Percentiles rank a stretch among this genome's conserved stretches.
phyloP scores from a whole-genome alignment of 2,329 filamentous ascomycete genomes.

The Sphaerostilbella broomeana region DNA sequence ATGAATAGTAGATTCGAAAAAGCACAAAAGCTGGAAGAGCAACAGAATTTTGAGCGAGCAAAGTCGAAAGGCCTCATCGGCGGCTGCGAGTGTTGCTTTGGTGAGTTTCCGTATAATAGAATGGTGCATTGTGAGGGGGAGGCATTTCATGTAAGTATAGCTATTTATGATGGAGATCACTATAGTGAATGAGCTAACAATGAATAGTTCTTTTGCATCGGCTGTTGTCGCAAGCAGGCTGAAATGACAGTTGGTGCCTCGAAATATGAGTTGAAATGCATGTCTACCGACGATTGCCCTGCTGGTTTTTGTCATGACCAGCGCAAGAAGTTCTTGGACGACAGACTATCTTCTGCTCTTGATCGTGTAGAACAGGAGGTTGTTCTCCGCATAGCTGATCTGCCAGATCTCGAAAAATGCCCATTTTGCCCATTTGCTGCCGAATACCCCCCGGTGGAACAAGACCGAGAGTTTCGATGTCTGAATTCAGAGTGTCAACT shows the following conservation, averaged over 20 bases:
- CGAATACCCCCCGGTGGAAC: constrained; percentile 59
- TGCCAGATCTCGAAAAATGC: constrained; percentile 68
- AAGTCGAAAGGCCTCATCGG: constrained; percentile 44
- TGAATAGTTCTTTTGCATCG: constrained; percentile 56
- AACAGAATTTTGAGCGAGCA: constrained; percentile 35
- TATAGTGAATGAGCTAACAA: constrained; percentile 13
- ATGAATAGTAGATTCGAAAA: constrained; percentile 26
- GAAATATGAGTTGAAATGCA: constrained; percentile 63
- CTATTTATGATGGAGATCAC: no score
- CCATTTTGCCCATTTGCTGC: constrained; percentile 79
- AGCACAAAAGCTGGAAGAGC: constrained; percentile 26
- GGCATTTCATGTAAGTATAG: constrained; percentile 38
- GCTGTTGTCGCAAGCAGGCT: constrained; percentile 59
- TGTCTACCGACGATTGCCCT: constrained; percentile 61
- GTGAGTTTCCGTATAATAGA: constrained; percentile 57
- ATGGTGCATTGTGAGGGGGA: constrained; percentile 61
- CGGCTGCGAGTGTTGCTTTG: constrained; percentile 71
- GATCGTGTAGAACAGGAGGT: constrained; percentile 66
- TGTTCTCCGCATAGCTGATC: constrained; percentile 59
- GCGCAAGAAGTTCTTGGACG: constrained; percentile 50
- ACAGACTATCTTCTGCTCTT: constrained; percentile 53
- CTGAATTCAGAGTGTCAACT: constrained; percentile 57
- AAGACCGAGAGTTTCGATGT: constrained; percentile 69
- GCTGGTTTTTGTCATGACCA: constrained; percentile 53
- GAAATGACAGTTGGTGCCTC: constrained; percentile 61